Base-by-base conservation (phyloP, 192 early-diverging fungal genomes). In the Entomortierella parvispora region DNA sequence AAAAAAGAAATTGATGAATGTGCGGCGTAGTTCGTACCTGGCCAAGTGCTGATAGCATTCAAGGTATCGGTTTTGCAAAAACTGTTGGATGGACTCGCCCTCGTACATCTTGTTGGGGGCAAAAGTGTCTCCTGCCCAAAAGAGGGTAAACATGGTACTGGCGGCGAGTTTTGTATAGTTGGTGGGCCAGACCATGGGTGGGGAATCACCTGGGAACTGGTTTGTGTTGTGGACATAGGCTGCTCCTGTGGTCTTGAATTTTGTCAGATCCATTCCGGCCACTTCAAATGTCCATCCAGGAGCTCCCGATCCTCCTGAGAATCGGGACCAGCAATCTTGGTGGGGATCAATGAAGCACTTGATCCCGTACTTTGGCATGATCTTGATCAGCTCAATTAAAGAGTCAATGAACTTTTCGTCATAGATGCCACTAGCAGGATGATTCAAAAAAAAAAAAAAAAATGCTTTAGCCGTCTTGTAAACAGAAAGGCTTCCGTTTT, bases 271-370 rank as follows among this genome's bases (percentile, higher is more conserved):
- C 58, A 95, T 52, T 2, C 93, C 94, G 9, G 84, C 90, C 1
- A 90, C 86, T 65, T 94, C 92, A 86, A 95, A 93, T 5, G 92
- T 94, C 94, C 94, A 95, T 25, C 84, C 91, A 32, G 94, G 94
- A 37, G 94, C 94, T 25, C 94, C 93, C 18, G 88, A 90, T 31
- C 94, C 94, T 8, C 94, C 93, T 14, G 90, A 90, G 66, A 88
- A 94, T 22, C 89, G 71, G 25, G 88, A 90, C 88, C 89, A 90
- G 52, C 90, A 91, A 72, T 95, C 94, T 64, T 95, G 94, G 80
- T 95, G 94, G 6, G 94, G 94, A 85, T 95, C 91, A 50, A 95
- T 93, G 32, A 95, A 92, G 67, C 91, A 93, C 66, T 91, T 88
- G 57, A 95, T 87, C 4, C 92, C 94, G 82, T 92, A 91, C 49